Conservation (phyloP, 2,329 filamentous ascomycete genomes). For the Ophiocordyceps robertsii region DNA sequence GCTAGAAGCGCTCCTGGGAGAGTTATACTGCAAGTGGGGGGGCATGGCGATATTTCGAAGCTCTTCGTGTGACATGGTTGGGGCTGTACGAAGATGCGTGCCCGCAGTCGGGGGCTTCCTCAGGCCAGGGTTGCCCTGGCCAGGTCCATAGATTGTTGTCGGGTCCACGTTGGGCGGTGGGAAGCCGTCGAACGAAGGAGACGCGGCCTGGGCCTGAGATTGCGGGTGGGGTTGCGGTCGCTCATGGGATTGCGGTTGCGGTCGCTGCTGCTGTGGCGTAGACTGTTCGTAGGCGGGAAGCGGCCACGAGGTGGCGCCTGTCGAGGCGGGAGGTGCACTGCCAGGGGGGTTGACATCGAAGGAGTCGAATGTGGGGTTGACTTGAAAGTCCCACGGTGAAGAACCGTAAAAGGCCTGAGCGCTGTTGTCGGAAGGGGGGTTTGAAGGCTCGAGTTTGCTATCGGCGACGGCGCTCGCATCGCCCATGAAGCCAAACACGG, state of each 20-base stretch:
- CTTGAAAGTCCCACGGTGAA: slow-evolving; percentile 33
- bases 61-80: slow-evolving; percentile 41
- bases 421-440: slow-evolving; percentile 16
- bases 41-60: slow-evolving; percentile 53
- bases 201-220: slow-evolving; percentile 9
- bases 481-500: slow-evolving; percentile 23
- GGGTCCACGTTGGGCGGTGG: slow-evolving; percentile 20
- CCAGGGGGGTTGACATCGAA: slow-evolving; percentile 24
- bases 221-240: neutral
- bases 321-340: slow-evolving; percentile 18
- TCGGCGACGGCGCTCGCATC: slow-evolving; percentile 14
- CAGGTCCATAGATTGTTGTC: slow-evolving; percentile 17
- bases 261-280: slow-evolving; percentile 2
- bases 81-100: slow-evolving; percentile 9
- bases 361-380: slow-evolving; percentile 32
- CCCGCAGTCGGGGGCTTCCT: slow-evolving; percentile 17
- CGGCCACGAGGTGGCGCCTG: slow-evolving; percentile 20
- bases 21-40: slow-evolving; percentile 45
- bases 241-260: neutral
- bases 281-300: slow-evolving; percentile 21
- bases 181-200: slow-evolving; percentile 16
- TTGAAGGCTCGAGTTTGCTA: slow-evolving; percentile 18
- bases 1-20: slow-evolving; percentile 43
- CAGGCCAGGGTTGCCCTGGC: slow-evolving; percentile 6
- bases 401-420: slow-evolving; percentile 17